These are phyloP conservation scores for Colletotrichum simmondsii DNA, from an alignment of 2,329 filamentous ascomycete species.

Conservation along the genomic window DNA sequence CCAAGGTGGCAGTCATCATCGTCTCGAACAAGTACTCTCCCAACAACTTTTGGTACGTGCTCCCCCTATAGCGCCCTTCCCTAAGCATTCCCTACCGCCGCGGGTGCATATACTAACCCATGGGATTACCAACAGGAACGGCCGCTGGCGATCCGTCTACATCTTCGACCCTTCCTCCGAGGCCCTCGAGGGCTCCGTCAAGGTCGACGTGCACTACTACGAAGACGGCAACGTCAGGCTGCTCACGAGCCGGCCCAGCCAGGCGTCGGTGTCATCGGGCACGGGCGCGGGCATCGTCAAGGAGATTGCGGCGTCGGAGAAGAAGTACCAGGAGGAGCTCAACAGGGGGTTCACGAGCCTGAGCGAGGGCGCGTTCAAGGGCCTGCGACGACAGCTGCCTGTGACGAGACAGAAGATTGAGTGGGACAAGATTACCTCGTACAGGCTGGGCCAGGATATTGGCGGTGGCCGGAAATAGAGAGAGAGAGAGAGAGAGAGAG, in stretches of 20 bases:
- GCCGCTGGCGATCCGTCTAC: constrained; percentile 93
- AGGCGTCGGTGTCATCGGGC: constrained; percentile 68
- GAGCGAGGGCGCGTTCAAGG: constrained; percentile 96
- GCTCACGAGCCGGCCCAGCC: constrained; percentile 84
- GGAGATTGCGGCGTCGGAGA: constrained; percentile 84
- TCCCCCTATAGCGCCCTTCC: no score
- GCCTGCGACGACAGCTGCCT: constrained; percentile 88
- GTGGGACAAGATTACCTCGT: constrained; percentile 98
- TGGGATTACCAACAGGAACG: constrained; percentile 73
- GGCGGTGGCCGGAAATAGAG: constrained; percentile 70
- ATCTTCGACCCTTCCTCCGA: constrained; percentile 77
- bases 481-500: constrained; percentile 1
- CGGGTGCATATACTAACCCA: neutral
- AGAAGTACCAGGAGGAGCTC: constrained; percentile 94
- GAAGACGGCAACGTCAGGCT: constrained; percentile 98
- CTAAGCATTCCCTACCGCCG: no score
- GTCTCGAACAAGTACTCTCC: constrained; percentile 98
- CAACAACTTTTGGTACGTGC: constrained; percentile 89
- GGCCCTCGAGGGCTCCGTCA: constrained; percentile 80
- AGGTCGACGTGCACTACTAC: constrained; percentile 98
- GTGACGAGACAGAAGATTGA: constrained; percentile 99
- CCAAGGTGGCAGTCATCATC: constrained; percentile 81
- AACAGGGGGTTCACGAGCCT: constrained; percentile 89
- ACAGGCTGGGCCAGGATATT: constrained; percentile 85
- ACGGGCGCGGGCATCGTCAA: constrained; percentile 77